These are phyloP conservation scores for Pulveroboletus sp. DNA, from an alignment of 768 basidiomycete species.

Conservation along the genomic window DNA sequence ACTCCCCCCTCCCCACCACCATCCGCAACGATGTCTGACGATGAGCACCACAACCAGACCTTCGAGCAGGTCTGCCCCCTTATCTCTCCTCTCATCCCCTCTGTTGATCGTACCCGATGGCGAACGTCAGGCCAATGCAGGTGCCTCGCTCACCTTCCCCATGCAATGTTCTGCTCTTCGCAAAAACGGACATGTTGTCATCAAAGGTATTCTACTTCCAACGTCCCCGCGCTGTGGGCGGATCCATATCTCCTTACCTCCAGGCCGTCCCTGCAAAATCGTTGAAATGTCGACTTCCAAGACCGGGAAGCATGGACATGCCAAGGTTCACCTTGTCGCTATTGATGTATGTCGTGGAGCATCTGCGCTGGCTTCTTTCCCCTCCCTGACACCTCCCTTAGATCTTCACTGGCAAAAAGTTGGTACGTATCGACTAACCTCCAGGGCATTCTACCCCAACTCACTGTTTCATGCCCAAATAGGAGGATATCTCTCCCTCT, in stretches of 20 bases:
- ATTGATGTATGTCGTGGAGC: constrained; percentile 71
- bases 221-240: background rate
- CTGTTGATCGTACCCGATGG: constrained; percentile 16
- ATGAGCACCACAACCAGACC: constrained; percentile 86
- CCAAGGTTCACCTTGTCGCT: constrained; percentile 97
- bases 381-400: constrained; percentile 30
- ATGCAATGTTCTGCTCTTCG: constrained; percentile 97
- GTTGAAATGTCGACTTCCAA: constrained; percentile 99
- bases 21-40: constrained; percentile 71
- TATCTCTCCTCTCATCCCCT: constrained; percentile 6
- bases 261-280: constrained; percentile 95
- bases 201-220: constrained; percentile 57
- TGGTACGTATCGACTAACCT: constrained; percentile 45
- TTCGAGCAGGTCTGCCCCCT: constrained; percentile 66
- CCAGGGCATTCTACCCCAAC: background rate
- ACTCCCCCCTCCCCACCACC: constrained; percentile 8
- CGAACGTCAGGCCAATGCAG: constrained; percentile 53
- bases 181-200: constrained; percentile 91
- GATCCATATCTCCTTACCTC: constrained; percentile 1
- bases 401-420: constrained; percentile 99
- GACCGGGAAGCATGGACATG: constrained; percentile 99
- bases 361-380: background rate
- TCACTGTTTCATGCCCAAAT: constrained; percentile 15
- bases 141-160: constrained; percentile 75
- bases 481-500: constrained; percentile 93